phyloP scores from a whole-genome alignment of 2,329 filamentous ascomycete genomes.

The Aspergillus eucalypticola region DNA sequence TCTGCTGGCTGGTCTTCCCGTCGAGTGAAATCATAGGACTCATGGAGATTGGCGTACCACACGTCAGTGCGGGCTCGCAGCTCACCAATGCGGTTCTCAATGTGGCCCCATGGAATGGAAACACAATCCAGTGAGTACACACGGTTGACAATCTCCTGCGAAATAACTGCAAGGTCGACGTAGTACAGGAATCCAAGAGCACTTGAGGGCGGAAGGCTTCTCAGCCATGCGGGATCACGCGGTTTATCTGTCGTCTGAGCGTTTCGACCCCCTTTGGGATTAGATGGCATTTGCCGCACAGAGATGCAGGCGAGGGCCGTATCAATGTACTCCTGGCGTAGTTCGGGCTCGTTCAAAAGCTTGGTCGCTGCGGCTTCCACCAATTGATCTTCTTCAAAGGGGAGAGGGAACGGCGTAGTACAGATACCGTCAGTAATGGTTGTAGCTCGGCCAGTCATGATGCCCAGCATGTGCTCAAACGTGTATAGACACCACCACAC shows the following conservation, averaged over 20 bases:
- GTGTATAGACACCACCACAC: slow-evolving; percentile 50
- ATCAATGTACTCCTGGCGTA: slow-evolving; percentile 37
- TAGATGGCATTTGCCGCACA: slow-evolving; percentile 34
- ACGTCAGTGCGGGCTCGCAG: slow-evolving; percentile 40
- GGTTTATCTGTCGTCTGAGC: slow-evolving; percentile 23
- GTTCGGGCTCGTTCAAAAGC: slow-evolving; percentile 31
- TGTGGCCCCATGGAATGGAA: slow-evolving; percentile 41
- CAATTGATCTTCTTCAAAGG: slow-evolving; percentile 43
- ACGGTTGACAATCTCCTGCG: slow-evolving; percentile 44
- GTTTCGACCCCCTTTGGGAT: slow-evolving; percentile 31
- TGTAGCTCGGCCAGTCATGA: slow-evolving; percentile 49
- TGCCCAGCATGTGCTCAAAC: slow-evolving; percentile 47
- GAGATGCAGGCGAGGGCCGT: slow-evolving; percentile 32
- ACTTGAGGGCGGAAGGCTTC: slow-evolving; percentile 34
- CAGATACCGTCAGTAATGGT: slow-evolving; percentile 46
- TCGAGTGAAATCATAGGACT: slow-evolving; percentile 38
- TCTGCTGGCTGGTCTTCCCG: slow-evolving; percentile 34
- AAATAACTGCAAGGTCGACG: slow-evolving; percentile 42
- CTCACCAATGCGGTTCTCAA: slow-evolving; percentile 43
- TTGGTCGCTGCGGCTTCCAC: slow-evolving; percentile 35
- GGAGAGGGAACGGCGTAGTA: slow-evolving; percentile 45
- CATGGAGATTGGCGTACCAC: slow-evolving; percentile 42
- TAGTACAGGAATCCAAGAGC: slow-evolving; percentile 43
- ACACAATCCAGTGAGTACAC: slow-evolving; percentile 45
- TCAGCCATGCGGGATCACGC: slow-evolving; percentile 38